A percentile compares a stretch with the other conserved stretches of the same genome.
Conservation (phyloP, 1,284 basidiomycete species). For the Tetrapyrgos nigripes region DNA sequence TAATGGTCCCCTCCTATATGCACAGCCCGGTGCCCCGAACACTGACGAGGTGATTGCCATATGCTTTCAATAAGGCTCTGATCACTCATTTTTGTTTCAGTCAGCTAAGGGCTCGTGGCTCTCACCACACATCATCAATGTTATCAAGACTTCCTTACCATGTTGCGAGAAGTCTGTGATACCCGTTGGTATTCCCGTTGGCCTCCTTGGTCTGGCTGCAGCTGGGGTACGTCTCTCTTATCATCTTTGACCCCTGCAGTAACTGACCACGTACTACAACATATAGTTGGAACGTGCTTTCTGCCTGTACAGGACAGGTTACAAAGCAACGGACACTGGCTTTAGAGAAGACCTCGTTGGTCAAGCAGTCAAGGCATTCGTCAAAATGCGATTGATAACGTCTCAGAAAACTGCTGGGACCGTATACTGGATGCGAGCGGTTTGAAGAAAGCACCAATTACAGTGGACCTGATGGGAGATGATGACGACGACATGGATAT, state of each 20-base stretch:
- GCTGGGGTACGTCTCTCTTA: slow-evolving; percentile 15
- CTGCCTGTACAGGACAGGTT: neutral
- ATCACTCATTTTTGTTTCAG: neutral
- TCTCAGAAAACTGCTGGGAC: too few relatives aligned
- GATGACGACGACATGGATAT: too few relatives aligned
- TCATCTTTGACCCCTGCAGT: neutral
- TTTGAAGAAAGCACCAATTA: too few relatives aligned
- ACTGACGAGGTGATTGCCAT: slow-evolving; percentile 3
- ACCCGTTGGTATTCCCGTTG: neutral
- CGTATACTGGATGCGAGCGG: too few relatives aligned
- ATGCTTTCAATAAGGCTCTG: neutral
- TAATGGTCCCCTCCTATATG: slow-evolving; percentile 23
- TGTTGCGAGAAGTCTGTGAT: neutral
- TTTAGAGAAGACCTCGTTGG: too few relatives aligned
- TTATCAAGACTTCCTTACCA: neutral
- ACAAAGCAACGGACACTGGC: too few relatives aligned
- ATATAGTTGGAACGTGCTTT: slow-evolving; percentile 20
- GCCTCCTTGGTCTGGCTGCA: neutral
- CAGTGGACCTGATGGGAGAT: too few relatives aligned
- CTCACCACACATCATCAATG: neutral
- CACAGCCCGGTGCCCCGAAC: slow-evolving; percentile 16
- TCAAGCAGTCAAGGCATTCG: too few relatives aligned
- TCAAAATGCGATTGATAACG: too few relatives aligned
- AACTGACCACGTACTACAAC: neutral
- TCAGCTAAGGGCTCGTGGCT: neutral